A percentile compares a stretch with the other conserved stretches of the same genome.
Conservation (phyloP, 441 rosid species). For the Lepidium campestre region DNA sequence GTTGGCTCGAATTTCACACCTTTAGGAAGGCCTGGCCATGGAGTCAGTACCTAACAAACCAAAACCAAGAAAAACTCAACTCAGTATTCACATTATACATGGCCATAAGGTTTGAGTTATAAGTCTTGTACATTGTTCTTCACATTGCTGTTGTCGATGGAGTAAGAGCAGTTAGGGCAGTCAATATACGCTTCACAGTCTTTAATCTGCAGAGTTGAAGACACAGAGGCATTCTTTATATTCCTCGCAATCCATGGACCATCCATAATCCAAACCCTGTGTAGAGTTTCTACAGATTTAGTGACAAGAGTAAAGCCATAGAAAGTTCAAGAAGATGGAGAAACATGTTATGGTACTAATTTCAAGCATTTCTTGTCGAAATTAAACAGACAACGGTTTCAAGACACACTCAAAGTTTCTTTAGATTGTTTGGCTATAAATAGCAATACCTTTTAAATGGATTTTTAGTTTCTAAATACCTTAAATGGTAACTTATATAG, state of each 20-base stretch:
- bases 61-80: not conserved
- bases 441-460: not conserved
- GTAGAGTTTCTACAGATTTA: not conserved
- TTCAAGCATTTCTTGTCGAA: not conserved
- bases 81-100: conserved; percentile 4
- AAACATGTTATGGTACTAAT: not conserved
- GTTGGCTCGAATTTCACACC: conserved; percentile 98
- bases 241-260: conserved; percentile 62
- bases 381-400: not conserved
- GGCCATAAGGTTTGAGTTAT: not conserved
- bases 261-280: conserved; percentile 81
- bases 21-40: conserved; percentile 88
- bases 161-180: conserved; percentile 68
- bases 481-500: not conserved
- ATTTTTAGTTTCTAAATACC: not conserved
- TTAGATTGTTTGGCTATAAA: not conserved
- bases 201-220: conserved; percentile 43
- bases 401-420: not conserved
- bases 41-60: conserved; percentile 39
- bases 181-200: conserved; percentile 59
- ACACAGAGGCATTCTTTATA: conserved; percentile 51
- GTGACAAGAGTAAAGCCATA: not conserved
- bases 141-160: conserved; percentile 72
- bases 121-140: not conserved
- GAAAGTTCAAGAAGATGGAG: not conserved